Conservation (phyloP, 495 filamentous ascomycete species). For the Penicillium silybi region DNA sequence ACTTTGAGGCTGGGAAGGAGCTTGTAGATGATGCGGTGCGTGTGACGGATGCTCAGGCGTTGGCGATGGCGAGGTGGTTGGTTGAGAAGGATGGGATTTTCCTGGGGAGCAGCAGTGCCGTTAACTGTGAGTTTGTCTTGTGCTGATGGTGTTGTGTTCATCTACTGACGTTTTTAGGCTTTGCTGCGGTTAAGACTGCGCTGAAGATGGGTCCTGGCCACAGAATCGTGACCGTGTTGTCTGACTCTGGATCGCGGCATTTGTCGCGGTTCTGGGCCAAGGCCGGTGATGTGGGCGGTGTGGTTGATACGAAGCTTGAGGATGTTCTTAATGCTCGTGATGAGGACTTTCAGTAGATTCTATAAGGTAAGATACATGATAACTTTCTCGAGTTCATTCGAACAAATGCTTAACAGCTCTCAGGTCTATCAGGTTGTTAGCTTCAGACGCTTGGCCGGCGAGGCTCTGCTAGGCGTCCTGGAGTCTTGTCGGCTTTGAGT, state of each 20-base stretch:
- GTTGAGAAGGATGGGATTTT: slow-evolving; percentile 97
- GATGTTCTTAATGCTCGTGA: slow-evolving; percentile 47
- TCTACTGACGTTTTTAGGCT: slow-evolving; percentile 40
- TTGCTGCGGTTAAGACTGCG: slow-evolving; percentile 80
- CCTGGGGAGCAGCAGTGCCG: slow-evolving; percentile 86
- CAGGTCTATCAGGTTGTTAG: neutral
- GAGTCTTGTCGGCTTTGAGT: slow-evolving; percentile 1
- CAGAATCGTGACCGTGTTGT: slow-evolving; percentile 84
- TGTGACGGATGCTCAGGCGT: slow-evolving; percentile 87
- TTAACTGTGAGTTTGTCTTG: slow-evolving; percentile 67
- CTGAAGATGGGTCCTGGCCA: slow-evolving; percentile 70
- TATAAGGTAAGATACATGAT: slow-evolving; percentile 5
- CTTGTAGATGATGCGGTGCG: slow-evolving; percentile 86
- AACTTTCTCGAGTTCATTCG: neutral
- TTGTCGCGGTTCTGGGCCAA: slow-evolving; percentile 91
- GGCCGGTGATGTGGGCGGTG: slow-evolving; percentile 65
- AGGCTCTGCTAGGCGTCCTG: slow-evolving; percentile 2
- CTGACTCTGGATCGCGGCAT: slow-evolving; percentile 87
- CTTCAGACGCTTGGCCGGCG: slow-evolving; percentile 5
- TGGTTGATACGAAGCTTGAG: slow-evolving; percentile 46
- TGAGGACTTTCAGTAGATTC: slow-evolving; percentile 27
- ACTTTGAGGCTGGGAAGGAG: slow-evolving; percentile 81
- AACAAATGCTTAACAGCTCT: neutral
- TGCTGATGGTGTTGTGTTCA: neutral
- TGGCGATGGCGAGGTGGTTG: slow-evolving; percentile 89